Percentiles rank a stretch among this genome's conserved stretches.
Evolutionary conservation across 257 asterid species (phyloP).

Genomic region (Paraleonurus japonicus): DNA sequence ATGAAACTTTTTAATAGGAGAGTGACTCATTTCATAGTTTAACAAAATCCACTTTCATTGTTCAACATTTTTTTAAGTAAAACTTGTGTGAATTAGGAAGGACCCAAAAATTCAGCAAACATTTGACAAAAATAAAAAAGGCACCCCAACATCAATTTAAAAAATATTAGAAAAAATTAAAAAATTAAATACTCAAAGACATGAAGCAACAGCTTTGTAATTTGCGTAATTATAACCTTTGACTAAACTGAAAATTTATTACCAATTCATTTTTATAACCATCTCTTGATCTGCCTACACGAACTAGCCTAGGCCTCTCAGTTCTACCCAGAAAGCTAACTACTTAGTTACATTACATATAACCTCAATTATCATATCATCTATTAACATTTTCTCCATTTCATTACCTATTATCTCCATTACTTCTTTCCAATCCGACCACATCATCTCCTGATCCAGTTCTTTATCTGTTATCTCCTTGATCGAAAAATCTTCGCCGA

Average conservation of each 20-base stretch:
- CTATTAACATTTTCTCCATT: constrained; percentile 62
- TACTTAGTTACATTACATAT: constrained; percentile 33
- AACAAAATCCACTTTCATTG: too few species aligned
- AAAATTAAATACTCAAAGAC: background rate
- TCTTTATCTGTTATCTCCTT: constrained; percentile 33
- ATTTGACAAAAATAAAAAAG: too few species aligned
- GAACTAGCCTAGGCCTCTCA: constrained; percentile 20
- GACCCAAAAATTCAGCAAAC: too few species aligned
- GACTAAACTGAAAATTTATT: constrained; percentile 22
- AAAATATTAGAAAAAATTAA: too few species aligned
- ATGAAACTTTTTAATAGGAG: too few species aligned
- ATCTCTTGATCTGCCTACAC: constrained; percentile 30
- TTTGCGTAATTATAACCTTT: background rate
- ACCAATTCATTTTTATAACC: constrained; percentile 18
- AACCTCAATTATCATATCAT: constrained; percentile 52
- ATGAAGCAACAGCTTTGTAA: background rate
- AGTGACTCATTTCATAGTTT: too few species aligned
- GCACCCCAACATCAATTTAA: background rate
- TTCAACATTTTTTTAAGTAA: too few species aligned
- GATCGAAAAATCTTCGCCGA: constrained; percentile 31
- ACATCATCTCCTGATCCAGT: constrained; percentile 56
- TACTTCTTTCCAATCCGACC: constrained; percentile 49
- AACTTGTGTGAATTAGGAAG: too few species aligned
- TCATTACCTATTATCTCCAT: constrained; percentile 54
- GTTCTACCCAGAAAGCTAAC: constrained; percentile 25